phyloP scores from a whole-genome alignment of 257 asterid genomes.

The Nicotiana tomentosiformis region DNA sequence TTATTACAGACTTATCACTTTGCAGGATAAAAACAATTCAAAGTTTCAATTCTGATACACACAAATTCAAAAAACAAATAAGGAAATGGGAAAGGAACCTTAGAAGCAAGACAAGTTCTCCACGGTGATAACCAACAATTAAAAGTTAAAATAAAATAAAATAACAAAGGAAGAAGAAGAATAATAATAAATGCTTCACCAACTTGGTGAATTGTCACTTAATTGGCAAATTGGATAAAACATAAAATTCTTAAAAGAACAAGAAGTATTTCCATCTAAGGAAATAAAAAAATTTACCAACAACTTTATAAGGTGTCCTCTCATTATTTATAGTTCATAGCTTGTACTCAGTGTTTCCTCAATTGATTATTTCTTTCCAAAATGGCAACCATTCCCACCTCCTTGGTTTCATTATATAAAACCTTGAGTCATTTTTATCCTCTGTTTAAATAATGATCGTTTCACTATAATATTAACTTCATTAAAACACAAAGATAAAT shows the following conservation, averaged over 20 bases:
- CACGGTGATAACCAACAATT: not conserved
- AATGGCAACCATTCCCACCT: not conserved
- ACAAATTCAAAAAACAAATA: not conserved
- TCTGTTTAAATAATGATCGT: not conserved
- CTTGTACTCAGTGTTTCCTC: not conserved
- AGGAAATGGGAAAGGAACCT: slow-evolving; percentile 1
- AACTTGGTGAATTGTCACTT: not conserved
- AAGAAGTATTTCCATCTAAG: not conserved
- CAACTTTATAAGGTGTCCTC: not conserved
- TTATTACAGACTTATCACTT: not conserved
- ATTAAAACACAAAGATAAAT: not conserved
- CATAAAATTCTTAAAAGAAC: not conserved
- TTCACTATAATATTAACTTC: not conserved
- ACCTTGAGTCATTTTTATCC: not conserved
- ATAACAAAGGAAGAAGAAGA: not conserved
- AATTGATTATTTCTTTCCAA: not conserved
- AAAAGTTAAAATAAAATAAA: not conserved
- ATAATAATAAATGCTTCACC: not conserved
- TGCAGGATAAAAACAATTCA: not conserved
- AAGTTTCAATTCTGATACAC: not conserved
- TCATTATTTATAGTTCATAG: not conserved
- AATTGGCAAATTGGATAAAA: not conserved
- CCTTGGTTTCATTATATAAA: not conserved
- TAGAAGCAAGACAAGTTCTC: not conserved
- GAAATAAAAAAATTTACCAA: not conserved